Evolutionary conservation across 1,139 yeast species (phyloP).

Genomic region (Candida glucosophila): DNA sequence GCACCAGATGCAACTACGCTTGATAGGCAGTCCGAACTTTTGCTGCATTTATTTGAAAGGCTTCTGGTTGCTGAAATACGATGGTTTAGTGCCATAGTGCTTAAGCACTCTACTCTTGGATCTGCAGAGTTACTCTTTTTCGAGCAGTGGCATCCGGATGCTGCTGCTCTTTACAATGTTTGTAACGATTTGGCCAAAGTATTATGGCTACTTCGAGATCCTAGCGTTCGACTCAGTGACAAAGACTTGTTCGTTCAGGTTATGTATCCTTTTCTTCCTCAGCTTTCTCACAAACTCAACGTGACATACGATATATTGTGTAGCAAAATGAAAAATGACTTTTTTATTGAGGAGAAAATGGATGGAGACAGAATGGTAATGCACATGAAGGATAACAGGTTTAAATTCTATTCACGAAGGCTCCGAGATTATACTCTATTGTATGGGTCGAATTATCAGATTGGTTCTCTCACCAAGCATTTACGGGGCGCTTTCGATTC

Average conservation of each 20-base stretch:
- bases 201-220: conserved; percentile 51
- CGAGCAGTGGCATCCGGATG: conserved; percentile 76
- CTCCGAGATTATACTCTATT: conserved; percentile 66
- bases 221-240: conserved; percentile 29
- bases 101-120: conserved; percentile 51
- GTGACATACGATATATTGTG: conserved; percentile 42
- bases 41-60: conserved; percentile 43
- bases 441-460: conserved; percentile 56
- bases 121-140: conserved; percentile 57
- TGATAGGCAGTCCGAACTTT: conserved; percentile 28
- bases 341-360: conserved; percentile 80
- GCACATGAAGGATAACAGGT: conserved; percentile 41
- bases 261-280: conserved; percentile 61
- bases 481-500: conserved; percentile 36
- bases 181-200: conserved; percentile 61
- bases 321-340: conserved; percentile 35
- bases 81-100: conserved; percentile 60
- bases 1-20: conserved; percentile 25
- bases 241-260: conserved; percentile 40
- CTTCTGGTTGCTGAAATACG: conserved; percentile 59
- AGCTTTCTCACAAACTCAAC: conserved; percentile 49
- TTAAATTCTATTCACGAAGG: conserved; percentile 59
- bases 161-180: conserved; percentile 54
- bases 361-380: conserved; percentile 87
- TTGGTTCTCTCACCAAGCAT: conserved; percentile 57